Conservation (phyloP, 2,329 filamentous ascomycete genomes). For the Fusarium foetens region DNA sequence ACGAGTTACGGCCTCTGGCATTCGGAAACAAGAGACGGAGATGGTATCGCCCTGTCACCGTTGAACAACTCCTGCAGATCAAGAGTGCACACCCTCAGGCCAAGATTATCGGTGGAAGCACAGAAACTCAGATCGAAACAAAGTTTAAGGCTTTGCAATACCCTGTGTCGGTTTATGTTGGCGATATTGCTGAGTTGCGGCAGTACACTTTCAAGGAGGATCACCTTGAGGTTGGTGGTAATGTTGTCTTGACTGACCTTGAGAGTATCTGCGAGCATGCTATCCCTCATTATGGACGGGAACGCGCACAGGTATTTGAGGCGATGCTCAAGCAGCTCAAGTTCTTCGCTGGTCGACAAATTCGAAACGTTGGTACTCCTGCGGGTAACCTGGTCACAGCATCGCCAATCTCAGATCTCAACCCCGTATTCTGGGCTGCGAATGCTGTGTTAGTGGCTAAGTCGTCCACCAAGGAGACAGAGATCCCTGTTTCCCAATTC, state of each 20-base stretch:
- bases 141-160: slow-evolving; percentile 98
- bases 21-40: slow-evolving; percentile 95
- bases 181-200: slow-evolving; percentile 89
- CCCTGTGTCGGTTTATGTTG: slow-evolving; percentile 88
- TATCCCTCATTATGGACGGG: slow-evolving; percentile 78
- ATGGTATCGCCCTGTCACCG: slow-evolving; percentile 90
- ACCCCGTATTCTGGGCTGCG: slow-evolving; percentile 90
- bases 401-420: slow-evolving; percentile 95
- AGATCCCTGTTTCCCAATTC: slow-evolving; percentile 92
- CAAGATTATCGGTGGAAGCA: slow-evolving; percentile 95
- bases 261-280: slow-evolving; percentile 86
- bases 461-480: slow-evolving; percentile 75
- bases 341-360: slow-evolving; percentile 95
- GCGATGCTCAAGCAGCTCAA: slow-evolving; percentile 93
- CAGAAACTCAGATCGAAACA: slow-evolving; percentile 97
- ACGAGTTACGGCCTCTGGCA: slow-evolving; percentile 81
- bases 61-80: slow-evolving; percentile 90
- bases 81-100: slow-evolving; percentile 85
- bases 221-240: slow-evolving; percentile 90
- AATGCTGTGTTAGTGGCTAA: slow-evolving; percentile 85
- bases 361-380: slow-evolving; percentile 96
- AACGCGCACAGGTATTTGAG: slow-evolving; percentile 81
- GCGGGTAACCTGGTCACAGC: slow-evolving; percentile 95
- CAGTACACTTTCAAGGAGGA: slow-evolving; percentile 84
- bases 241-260: slow-evolving; percentile 90